These are phyloP conservation scores for Epichloe hybrida DNA, from an alignment of 2,329 filamentous ascomycete species.

Conservation along the genomic window DNA sequence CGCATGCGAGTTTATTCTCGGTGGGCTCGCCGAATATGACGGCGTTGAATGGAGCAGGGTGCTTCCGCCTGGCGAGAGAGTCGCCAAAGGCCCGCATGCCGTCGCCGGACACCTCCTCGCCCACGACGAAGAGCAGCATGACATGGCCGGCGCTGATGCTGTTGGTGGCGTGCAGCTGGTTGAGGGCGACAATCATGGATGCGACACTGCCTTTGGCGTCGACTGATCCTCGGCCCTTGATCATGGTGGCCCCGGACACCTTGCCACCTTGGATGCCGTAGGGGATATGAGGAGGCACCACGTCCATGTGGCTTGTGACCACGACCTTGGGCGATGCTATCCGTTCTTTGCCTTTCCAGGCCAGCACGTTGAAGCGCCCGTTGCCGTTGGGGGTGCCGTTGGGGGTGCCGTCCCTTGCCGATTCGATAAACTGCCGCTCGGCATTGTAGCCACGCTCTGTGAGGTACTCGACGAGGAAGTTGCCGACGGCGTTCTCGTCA, in stretches of 20 bases:
- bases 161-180: slow-evolving; percentile 32
- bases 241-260: slow-evolving; percentile 32
- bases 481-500: slow-evolving; percentile 53
- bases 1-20: slow-evolving; percentile 71
- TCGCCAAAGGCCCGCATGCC: slow-evolving; percentile 56
- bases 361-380: slow-evolving; percentile 60
- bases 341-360: slow-evolving; percentile 37
- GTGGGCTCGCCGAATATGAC: slow-evolving; percentile 92
- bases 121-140: slow-evolving; percentile 57
- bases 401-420: slow-evolving; percentile 14
- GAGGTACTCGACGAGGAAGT: slow-evolving; percentile 57
- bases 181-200: slow-evolving; percentile 57
- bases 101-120: slow-evolving; percentile 68
- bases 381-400: slow-evolving; percentile 9
- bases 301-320: slow-evolving; percentile 74
- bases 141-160: slow-evolving; percentile 35
- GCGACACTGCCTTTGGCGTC: slow-evolving; percentile 61
- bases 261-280: slow-evolving; percentile 43
- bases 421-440: slow-evolving; percentile 26
- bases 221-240: slow-evolving; percentile 61
- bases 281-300: slow-evolving; percentile 58
- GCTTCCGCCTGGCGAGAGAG: slow-evolving; percentile 16
- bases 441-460: slow-evolving; percentile 29
- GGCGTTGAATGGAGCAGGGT: slow-evolving; percentile 37
- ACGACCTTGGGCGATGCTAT: slow-evolving; percentile 43